A percentile compares a stretch with the other conserved stretches of the same genome.
Conservation (phyloP, 2,329 filamentous ascomycete species). For the Aspergillus sp. region DNA sequence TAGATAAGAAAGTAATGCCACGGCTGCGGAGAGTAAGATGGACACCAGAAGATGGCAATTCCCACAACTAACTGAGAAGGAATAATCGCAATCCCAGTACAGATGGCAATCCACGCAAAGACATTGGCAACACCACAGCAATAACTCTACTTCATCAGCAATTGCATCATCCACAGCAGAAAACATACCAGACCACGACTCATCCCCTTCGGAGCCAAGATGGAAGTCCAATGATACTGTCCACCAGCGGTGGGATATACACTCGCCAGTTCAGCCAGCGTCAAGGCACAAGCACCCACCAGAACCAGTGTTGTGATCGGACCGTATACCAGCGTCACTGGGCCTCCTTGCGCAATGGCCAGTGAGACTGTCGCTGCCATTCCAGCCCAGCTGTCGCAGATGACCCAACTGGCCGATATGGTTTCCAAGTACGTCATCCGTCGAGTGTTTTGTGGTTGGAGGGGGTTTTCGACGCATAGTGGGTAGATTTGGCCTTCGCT, state of each 20-base stretch:
- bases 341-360: constrained; percentile 17
- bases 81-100: constrained; percentile 16
- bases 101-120: constrained; percentile 21
- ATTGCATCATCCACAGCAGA: constrained; percentile 3
- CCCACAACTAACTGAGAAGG: constrained; percentile 16
- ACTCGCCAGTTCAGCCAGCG: constrained; percentile 34
- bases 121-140: constrained; percentile 17
- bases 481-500: too few species aligned
- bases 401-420: constrained; percentile 17
- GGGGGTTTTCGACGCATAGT: too few species aligned
- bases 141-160: constrained; percentile 12
- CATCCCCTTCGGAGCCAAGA: constrained; percentile 12
- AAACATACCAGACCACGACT: constrained; percentile 10
- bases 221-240: constrained; percentile 35
- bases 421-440: constrained; percentile 10
- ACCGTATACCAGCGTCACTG: constrained; percentile 25
- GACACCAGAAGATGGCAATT: constrained; percentile 12
- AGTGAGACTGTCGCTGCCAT: constrained; percentile 16
- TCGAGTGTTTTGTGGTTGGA: too few species aligned
- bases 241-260: constrained; percentile 29
- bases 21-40: constrained; percentile 9
- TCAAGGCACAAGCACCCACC: constrained; percentile 20
- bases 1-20: constrained; percentile 21
- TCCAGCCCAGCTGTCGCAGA: constrained; percentile 22
- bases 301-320: constrained; percentile 21